Evolutionary conservation across 108 stramenopile genomes (phyloP).

Genomic region (Nitzschia sp.): DNA sequence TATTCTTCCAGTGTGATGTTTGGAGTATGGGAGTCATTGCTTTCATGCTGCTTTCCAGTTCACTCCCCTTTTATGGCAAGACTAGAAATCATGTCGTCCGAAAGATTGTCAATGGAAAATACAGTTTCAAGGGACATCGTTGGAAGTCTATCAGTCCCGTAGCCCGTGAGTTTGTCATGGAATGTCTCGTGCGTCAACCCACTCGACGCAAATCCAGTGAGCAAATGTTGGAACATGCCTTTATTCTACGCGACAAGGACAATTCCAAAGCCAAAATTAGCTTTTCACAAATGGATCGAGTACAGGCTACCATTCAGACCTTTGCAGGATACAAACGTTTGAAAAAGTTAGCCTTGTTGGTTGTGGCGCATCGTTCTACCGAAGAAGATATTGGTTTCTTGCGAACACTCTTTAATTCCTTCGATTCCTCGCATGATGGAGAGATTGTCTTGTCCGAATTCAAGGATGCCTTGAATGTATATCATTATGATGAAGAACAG

Average conservation of each 20-base stretch:
- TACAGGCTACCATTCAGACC: slow-evolving; percentile 43
- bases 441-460: slow-evolving; percentile 72
- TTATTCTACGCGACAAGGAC: slow-evolving; percentile 29
- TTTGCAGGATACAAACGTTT: slow-evolving; percentile 51
- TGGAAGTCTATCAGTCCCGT: slow-evolving; percentile 45
- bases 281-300: slow-evolving; percentile 35
- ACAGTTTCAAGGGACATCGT: slow-evolving; percentile 40
- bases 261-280: not conserved
- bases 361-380: slow-evolving; percentile 70
- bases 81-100: slow-evolving; percentile 50
- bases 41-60: slow-evolving; percentile 70
- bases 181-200: slow-evolving; percentile 38
- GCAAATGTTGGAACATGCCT: slow-evolving; percentile 37
- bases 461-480: slow-evolving; percentile 48
- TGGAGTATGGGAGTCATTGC: slow-evolving; percentile 80
- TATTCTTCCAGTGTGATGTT: slow-evolving; percentile 44
- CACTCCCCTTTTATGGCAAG: slow-evolving; percentile 73
- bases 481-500: slow-evolving; percentile 69
- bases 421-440: slow-evolving; percentile 48
- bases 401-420: slow-evolving; percentile 48
- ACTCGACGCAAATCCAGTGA: slow-evolving; percentile 41
- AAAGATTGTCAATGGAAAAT: slow-evolving; percentile 48
- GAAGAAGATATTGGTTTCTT: slow-evolving; percentile 65
- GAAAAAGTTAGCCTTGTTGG: slow-evolving; percentile 68
- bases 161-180: slow-evolving; percentile 51